Conservation (phyloP, 192 early-diverging fungal genomes). For the Podila verticillata region DNA sequence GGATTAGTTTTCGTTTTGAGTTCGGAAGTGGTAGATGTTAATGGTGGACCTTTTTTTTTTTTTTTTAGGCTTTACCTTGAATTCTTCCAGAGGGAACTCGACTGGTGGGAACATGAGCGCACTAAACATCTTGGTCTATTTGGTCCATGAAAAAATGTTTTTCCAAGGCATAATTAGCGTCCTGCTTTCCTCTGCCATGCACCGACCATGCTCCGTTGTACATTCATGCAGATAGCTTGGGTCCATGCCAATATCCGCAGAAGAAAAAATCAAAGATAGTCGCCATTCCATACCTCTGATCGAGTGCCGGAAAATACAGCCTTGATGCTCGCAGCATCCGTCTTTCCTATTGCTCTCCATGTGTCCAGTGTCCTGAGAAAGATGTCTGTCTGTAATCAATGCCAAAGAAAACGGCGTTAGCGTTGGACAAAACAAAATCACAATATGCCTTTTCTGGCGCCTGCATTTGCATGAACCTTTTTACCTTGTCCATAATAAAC, state of each 20-base stretch:
- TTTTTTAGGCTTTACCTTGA: conserved; percentile 19
- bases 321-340: conserved; percentile 4
- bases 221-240: background rate
- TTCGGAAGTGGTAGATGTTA: too few relatives aligned
- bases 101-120: conserved; percentile 38
- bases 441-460: background rate
- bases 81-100: conserved; percentile 29
- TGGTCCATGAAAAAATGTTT: background rate
- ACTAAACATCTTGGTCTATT: conserved; percentile 21
- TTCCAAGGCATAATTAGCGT: background rate
- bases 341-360: conserved; percentile 21
- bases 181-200: background rate
- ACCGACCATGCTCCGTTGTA: background rate
- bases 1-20: too few relatives aligned
- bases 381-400: conserved; percentile 19
- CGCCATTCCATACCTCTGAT: conserved; percentile 16
- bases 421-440: background rate
- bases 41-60: background rate
- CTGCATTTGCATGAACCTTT: background rate
- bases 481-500: conserved; percentile 39
- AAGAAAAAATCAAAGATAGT: background rate
- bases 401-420: background rate
- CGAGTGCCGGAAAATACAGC: conserved; percentile 9
- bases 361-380: conserved; percentile 22
- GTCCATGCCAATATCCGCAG: background rate